Evolutionary conservation across 768 basidiomycete species (phyloP), one percentile per base, ranked within the genome.

Genomic region (Calocera cornea): DNA sequence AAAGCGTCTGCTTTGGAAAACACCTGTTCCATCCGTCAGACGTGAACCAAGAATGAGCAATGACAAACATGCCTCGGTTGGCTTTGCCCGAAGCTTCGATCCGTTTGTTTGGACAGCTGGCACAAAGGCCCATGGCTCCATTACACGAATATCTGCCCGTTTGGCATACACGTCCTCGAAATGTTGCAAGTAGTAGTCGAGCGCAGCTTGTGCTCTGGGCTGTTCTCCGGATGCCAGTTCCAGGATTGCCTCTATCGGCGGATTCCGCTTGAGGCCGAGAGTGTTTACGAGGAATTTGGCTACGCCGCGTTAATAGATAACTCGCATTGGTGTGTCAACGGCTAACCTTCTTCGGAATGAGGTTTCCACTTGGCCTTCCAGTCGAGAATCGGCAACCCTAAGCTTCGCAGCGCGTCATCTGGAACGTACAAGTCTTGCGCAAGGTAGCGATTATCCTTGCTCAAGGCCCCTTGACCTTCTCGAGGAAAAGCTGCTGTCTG

Each of bases 341-440:
- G 69, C 77, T 36, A 41, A 89, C 94, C 92, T 87, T 97, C 95
- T 33, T 93, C 92, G 0, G 92, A 92, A 11, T 82, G 83, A 2
- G 80, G 76, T 68, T 83, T 83, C 95, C 95, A 99, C 74, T 88
- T 93, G 1, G 78, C 78, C 68, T 86, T 80, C 95, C 95, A 99
- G 71, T 93, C 92, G 47, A 98, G 80, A 1, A 97, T 74, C 2
- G 95, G 92, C 27, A 98, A 77, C 8, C 84, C 83, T 5, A 98
- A 78, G 64, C 83, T 80, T 16, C 91, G 83, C 66, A 94, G 85
- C 1, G 81, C 79, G 38, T 87, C 86, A 0, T 81, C 70, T 0
- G 97, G 95, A 73, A 97, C 95, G 72, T 95, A 97, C 2, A 99
- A 80, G 66, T 91, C 85, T 36, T 81, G 78, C 0, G 92, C 90